These are phyloP conservation scores for Tetrapyrgos nigripes DNA, from an alignment of 1,284 basidiomycete species.

Conservation along the genomic window DNA sequence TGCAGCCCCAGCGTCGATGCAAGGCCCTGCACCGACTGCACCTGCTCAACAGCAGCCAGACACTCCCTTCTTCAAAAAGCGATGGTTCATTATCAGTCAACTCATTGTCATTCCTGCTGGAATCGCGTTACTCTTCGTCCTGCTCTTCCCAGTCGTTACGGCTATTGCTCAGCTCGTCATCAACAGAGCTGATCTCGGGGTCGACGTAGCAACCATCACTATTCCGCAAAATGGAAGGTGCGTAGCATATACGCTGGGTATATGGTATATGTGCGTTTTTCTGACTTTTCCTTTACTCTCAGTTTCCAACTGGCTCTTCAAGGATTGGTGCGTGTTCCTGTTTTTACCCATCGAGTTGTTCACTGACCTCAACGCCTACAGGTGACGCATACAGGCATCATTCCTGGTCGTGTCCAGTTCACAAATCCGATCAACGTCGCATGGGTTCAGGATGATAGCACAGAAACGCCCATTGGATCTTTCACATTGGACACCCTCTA, in stretches of 20 bases:
- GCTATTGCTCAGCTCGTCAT: slow-evolving; percentile 70
- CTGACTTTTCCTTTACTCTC: slow-evolving; percentile 2
- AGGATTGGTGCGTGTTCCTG: slow-evolving; percentile 44
- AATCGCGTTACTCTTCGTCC: slow-evolving; percentile 67
- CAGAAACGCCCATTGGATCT: slow-evolving; percentile 53
- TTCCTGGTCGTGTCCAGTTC: slow-evolving; percentile 65
- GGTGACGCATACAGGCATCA: slow-evolving; percentile 68
- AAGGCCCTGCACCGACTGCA: slow-evolving; percentile 21
- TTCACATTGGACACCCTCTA: slow-evolving; percentile 53
- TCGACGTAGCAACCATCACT: slow-evolving; percentile 56
- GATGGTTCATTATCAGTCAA: slow-evolving; percentile 47
- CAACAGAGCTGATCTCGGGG: slow-evolving; percentile 56
- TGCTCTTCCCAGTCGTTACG: slow-evolving; percentile 67
- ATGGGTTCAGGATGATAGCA: slow-evolving; percentile 56
- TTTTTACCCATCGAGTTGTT: slow-evolving; percentile 26
- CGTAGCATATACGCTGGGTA: slow-evolving; percentile 25
- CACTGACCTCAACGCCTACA: slow-evolving; percentile 24
- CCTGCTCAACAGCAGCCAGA: slow-evolving; percentile 23
- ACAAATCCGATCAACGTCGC: slow-evolving; percentile 57
- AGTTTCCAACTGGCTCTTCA: slow-evolving; percentile 58
- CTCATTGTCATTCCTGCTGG: slow-evolving; percentile 59
- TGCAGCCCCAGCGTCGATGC: slow-evolving; percentile 5
- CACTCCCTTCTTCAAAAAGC: slow-evolving; percentile 43
- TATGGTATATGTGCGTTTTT: neutral
- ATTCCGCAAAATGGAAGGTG: slow-evolving; percentile 60